Base-by-base conservation (phyloP, 108 stramenopile species). In the Nitzschia sp. region DNA sequence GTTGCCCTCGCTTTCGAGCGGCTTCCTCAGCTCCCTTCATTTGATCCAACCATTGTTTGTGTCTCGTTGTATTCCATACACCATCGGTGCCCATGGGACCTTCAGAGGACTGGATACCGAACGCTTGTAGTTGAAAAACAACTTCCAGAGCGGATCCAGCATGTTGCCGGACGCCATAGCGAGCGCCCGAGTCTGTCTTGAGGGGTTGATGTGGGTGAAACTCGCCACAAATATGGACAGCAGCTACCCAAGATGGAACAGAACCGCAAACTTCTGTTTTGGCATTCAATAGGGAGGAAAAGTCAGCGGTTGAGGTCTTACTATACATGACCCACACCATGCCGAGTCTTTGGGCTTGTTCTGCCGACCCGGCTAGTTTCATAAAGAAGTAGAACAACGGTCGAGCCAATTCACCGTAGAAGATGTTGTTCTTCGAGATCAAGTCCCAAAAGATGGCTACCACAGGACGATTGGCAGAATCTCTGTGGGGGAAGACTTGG, bases 21-120 rank as follows among this genome's bases (percentile, higher is more conserved):
- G 14, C 46, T 15, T 48, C 17, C 46, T 48, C 46, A 34, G 29
- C 1, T 37, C 60, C 21, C 51, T 48, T 48, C 46, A 48, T 48
- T 48, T 6, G 46, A 15, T 48, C 46, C 6, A 48, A 6, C 46
- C 46, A 48, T 17, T 17, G 46, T 6, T 17, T 17, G 17, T 17
- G 17, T 17, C 17, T 17, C n/a, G 46, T 2, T 17, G 46, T 48
- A 15, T 2, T 48, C 46, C 46, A 48, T 17, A 29, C 21, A 38
- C 57, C 57, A 19, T 58, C 53, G 17, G 21, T 6, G 9, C 7
- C 61, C 25, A 73, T 22, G 10, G 72, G 73, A 8, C 67, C 19
- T 7, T 7, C 53, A 6, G 22, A 14, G 3, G 54, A 43, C 1
- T 11, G 42, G 9, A 56, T 67, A 22, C 54, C 67, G 42, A 42